Evolutionary conservation across 768 basidiomycete species (phyloP).

Genomic region (Termitomyces sp.): DNA sequence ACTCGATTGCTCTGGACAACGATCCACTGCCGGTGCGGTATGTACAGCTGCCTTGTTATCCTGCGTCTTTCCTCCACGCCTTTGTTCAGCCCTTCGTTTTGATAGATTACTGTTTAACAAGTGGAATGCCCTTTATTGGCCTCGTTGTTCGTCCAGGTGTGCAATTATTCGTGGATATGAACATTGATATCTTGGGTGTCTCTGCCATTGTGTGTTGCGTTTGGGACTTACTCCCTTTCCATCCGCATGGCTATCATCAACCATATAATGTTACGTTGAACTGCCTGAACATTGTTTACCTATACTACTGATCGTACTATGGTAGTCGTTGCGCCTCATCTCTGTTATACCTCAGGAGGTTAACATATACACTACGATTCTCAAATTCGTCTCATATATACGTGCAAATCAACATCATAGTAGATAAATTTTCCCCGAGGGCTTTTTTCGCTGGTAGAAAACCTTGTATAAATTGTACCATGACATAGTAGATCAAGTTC

Average conservation of each 20-base stretch:
- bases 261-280: neutral
- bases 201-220: neutral
- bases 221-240: neutral
- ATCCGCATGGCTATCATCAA: neutral
- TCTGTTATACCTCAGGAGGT: neutral
- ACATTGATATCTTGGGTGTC: neutral
- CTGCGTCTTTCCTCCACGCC: neutral
- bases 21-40: neutral
- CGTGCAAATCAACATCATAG: too few relatives aligned
- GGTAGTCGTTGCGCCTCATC: neutral
- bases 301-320: too few relatives aligned
- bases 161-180: neutral
- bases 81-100: neutral
- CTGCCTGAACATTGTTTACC: too few relatives aligned
- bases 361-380: neutral
- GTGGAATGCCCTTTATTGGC: too few relatives aligned
- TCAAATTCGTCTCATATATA: neutral
- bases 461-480: too few relatives aligned
- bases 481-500: too few relatives aligned
- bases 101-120: neutral
- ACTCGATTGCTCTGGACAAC: neutral
- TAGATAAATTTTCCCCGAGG: neutral
- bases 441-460: neutral
- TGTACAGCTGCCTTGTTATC: neutral
- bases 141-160: neutral